A percentile compares a stretch with the other conserved stretches of the same genome.
Evolutionary conservation across 768 basidiomycete species (phyloP).

Genomic region (Hydnum rufescens): DNA sequence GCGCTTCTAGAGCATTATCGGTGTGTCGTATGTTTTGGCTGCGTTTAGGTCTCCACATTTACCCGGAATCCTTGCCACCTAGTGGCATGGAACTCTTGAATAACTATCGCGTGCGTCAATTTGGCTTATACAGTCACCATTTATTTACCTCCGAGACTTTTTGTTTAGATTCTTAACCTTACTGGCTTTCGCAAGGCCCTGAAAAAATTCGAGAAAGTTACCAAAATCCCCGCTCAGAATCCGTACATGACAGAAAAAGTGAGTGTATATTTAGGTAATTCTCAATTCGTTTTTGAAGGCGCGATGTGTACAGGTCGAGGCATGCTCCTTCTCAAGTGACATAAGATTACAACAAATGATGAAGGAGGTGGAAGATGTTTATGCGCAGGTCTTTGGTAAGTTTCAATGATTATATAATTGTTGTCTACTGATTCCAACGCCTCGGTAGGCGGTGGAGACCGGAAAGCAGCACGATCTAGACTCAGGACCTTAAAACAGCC

Average conservation of each 20-base stretch:
- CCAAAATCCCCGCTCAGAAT: slow-evolving; percentile 51
- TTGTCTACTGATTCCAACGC: too few species aligned
- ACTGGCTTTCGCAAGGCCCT: slow-evolving; percentile 76
- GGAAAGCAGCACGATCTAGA: too few species aligned
- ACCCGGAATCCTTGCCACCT: too few species aligned
- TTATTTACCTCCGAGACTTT: neutral
- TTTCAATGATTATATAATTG: too few species aligned
- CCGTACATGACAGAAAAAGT: slow-evolving; percentile 72
- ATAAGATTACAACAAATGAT: slow-evolving; percentile 38
- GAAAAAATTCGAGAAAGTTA: slow-evolving; percentile 70
- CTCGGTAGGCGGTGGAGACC: too few species aligned
- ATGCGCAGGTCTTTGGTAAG: slow-evolving; percentile 58
- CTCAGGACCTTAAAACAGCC: too few species aligned
- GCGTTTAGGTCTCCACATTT: too few species aligned
- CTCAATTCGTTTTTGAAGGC: too few species aligned
- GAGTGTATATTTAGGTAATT: neutral
- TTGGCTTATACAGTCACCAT: neutral
- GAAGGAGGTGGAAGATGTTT: slow-evolving; percentile 56
- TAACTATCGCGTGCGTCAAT: slow-evolving; percentile 54
- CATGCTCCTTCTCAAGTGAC: slow-evolving; percentile 5
- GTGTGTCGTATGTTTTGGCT: too few species aligned
- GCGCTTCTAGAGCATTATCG: slow-evolving; percentile 74
- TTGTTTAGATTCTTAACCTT: slow-evolving; percentile 54
- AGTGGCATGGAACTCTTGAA: slow-evolving; percentile 70
- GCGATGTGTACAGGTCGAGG: slow-evolving; percentile 3